A percentile compares a stretch with the other conserved stretches of the same genome.
These are phyloP conservation scores for sweet orange (Citrus sinensis) DNA, from an alignment of 345 rosid genomes.

Conservation along the genomic window DVS_A1.0 CM039162.1:285001-285500, in stretches of 20 bases:
- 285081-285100: neutral
- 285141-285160: neutral
- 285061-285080: neutral
- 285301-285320: slow-evolving; percentile 94
- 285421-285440: slow-evolving; percentile 97
- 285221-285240: neutral
- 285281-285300: slow-evolving; percentile 90
- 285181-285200: slow-evolving; percentile 7
- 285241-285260: neutral
- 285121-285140: neutral
- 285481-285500: slow-evolving; percentile 99
- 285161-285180: neutral
- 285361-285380: slow-evolving; percentile 70
- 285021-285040: neutral
- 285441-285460: slow-evolving; percentile 93
- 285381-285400: slow-evolving; percentile 85
- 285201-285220: slow-evolving; percentile 3
- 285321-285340: slow-evolving; percentile 84
- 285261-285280: slow-evolving; percentile 21
- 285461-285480: slow-evolving; percentile 98
- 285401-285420: slow-evolving; percentile 98
- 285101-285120: neutral
- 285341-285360: slow-evolving; percentile 82
- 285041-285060: neutral
- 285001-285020: too few relatives aligned